Conservation (phyloP, 148 eudicot species). For the Diospyros kaki region DNA sequence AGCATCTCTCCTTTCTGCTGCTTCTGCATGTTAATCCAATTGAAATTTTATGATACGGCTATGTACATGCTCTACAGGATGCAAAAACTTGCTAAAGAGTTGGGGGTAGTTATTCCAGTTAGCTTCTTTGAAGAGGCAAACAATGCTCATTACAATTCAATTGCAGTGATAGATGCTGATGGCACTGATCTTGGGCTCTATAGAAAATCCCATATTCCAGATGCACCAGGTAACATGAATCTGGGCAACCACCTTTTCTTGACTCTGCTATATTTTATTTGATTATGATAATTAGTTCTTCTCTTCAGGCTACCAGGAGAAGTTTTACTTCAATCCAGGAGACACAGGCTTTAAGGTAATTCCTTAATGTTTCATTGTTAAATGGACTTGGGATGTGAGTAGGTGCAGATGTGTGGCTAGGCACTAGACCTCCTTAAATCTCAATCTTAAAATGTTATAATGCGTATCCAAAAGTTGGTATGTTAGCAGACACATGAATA, state of each 20-base stretch:
- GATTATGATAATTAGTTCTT: not conserved
- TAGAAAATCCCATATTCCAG: constrained; percentile 95
- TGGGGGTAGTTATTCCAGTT: constrained; percentile 94
- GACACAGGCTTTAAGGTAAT: constrained; percentile 96
- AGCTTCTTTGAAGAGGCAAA: constrained; percentile 99
- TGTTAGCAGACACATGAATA: not conserved
- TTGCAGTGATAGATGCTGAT: constrained; percentile 92
- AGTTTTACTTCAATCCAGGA: constrained; percentile 92
- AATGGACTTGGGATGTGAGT: too few relatives aligned
- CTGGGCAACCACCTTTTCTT: not conserved
- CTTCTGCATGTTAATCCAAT: not conserved
- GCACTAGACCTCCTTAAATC: too few relatives aligned
- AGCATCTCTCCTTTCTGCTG: not conserved
- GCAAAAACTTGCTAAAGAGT: constrained; percentile 88
- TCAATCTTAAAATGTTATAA: not conserved
- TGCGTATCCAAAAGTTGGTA: not conserved
- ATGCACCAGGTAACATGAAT: constrained; percentile 74
- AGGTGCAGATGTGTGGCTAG: too few relatives aligned
- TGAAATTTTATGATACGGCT: not conserved
- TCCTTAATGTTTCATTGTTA: not conserved
- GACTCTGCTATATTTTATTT: not conserved
- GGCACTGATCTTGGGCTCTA: constrained; percentile 93
- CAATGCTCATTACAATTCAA: constrained; percentile 90
- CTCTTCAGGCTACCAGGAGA: constrained; percentile 86
- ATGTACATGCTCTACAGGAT: constrained; percentile 42